Base-by-base conservation (phyloP, 805 yeast species). In the Wickerhamiella cacticola region DNA sequence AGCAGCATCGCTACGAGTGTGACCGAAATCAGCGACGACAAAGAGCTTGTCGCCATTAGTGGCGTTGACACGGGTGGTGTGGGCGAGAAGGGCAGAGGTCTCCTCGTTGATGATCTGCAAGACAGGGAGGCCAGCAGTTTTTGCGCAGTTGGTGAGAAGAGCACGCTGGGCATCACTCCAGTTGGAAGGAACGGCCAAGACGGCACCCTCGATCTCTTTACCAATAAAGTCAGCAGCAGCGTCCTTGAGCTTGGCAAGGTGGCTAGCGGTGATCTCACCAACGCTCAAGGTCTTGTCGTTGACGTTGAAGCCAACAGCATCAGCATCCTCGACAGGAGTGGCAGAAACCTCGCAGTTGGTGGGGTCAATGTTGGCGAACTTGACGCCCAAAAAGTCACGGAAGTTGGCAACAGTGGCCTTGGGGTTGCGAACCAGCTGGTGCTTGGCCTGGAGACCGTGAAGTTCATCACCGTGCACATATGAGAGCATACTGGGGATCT, bases 11-110 rank as follows among this genome's bases (percentile, higher is more conserved):
- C 95, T 80, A 68, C 97, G 77, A 57, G 87, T 74, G 62, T 95
- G 96, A 65, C 98, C 98, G 60, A 92, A 84, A 67, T 92, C 98
- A 48, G 94, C 94, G 56, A 92, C 96, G 44, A 86, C 94, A 60
- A 80, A 80, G 51, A 84, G 67, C 71, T 81, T 81, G 68, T 86
- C 94, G 15, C 55, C 53, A 26, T 45, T 35, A 52, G 73, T 64
- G 48, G 68, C 66, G 25, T 48, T 45, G 16, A 34, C 10, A 53
- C 73, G 76, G 48, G 71, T 64, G 51, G 78, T 70, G 62, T 88
- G 89, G 4, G 97, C 86, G 56, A 92, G 72, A 54, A 92, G 70
- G 44, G 96, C 95, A 52, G 96, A 83, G 51, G 86, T 72, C 56
- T 96, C 96, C 71, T 92, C 98, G 64, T 80, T 80, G 62, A 92